Conservation (phyloP, 192 early-diverging fungal genomes). For the Pilaira anomala region DNA sequence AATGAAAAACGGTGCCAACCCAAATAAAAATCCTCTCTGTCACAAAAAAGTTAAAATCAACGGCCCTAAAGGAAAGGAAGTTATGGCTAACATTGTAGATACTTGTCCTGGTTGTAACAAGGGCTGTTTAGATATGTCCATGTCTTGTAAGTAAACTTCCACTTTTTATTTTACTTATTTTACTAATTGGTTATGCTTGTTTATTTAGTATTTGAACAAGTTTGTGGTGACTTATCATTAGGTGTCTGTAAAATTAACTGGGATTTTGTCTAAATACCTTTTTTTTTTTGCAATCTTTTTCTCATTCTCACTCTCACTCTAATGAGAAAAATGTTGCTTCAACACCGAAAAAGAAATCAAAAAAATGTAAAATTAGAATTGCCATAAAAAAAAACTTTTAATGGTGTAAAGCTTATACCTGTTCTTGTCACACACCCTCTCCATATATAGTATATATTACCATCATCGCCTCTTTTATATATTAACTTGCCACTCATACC, state of each 20-base stretch:
- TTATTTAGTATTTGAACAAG: slow-evolving; percentile 16
- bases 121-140: slow-evolving; percentile 20
- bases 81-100: slow-evolving; percentile 7
- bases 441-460: too few relatives aligned
- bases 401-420: too few relatives aligned
- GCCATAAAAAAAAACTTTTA: too few relatives aligned
- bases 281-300: too few relatives aligned
- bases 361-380: too few relatives aligned
- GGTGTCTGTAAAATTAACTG: slow-evolving; percentile 21
- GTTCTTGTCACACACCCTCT: too few relatives aligned
- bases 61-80: slow-evolving; percentile 2
- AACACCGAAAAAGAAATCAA: too few relatives aligned
- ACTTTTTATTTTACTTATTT: background rate
- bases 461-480: too few relatives aligned
- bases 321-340: too few relatives aligned
- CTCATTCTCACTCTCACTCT: too few relatives aligned
- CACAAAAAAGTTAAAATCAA: slow-evolving; percentile 9
- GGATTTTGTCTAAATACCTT: background rate
- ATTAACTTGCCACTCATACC: too few relatives aligned
- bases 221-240: slow-evolving; percentile 4
- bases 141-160: slow-evolving; percentile 10
- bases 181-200: background rate
- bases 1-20: slow-evolving; percentile 29
- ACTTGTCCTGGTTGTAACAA: slow-evolving; percentile 16
- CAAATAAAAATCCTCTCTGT: slow-evolving; percentile 20